These are phyloP conservation scores for Penicillium robsamsonii DNA, from an alignment of 495 filamentous ascomycete species.

Conservation along the genomic window DNA sequence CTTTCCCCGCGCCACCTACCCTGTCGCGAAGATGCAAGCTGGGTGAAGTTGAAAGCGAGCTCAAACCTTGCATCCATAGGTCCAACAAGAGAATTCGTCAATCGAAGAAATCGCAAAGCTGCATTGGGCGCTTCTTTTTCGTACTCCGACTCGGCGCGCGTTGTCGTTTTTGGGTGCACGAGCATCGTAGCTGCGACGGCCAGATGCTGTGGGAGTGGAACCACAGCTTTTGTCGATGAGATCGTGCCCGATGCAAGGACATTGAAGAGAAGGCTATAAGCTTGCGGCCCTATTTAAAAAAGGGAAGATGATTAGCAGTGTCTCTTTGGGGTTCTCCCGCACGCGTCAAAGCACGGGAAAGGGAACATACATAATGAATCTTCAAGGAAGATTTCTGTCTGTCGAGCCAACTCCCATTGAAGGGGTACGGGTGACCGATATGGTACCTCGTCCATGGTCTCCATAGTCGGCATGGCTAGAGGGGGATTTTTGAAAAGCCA, in stretches of 20 bases:
- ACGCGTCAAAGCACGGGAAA: neutral
- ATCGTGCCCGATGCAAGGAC: conserved; percentile 58
- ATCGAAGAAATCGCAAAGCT: conserved; percentile 58
- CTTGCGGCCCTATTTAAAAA: conserved; percentile 56
- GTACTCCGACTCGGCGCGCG: conserved; percentile 52
- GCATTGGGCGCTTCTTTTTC: conserved; percentile 51
- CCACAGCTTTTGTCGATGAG: conserved; percentile 42
- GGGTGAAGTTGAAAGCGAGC: conserved; percentile 54
- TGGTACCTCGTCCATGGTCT: conserved; percentile 18
- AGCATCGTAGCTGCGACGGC: conserved; percentile 65
- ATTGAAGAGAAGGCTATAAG: conserved; percentile 64
- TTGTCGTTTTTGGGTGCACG: conserved; percentile 70
- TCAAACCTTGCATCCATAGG: conserved; percentile 48
- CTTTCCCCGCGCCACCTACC: conserved; percentile 29
- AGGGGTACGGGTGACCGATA: conserved; percentile 55
- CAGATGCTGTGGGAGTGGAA: conserved; percentile 57
- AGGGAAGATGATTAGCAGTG: conserved; percentile 14
- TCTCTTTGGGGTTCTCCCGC: neutral
- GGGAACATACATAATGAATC: conserved; percentile 63
- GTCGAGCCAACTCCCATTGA: conserved; percentile 60
- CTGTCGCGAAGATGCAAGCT: conserved; percentile 37
- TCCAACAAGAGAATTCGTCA: conserved; percentile 50
- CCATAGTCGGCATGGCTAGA: conserved; percentile 22
- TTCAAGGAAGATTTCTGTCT: conserved; percentile 71
- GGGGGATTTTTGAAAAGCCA: conserved; percentile 8